Evolutionary conservation across 805 yeast species (phyloP).

Genomic region (Lachancea cidri): DNA sequence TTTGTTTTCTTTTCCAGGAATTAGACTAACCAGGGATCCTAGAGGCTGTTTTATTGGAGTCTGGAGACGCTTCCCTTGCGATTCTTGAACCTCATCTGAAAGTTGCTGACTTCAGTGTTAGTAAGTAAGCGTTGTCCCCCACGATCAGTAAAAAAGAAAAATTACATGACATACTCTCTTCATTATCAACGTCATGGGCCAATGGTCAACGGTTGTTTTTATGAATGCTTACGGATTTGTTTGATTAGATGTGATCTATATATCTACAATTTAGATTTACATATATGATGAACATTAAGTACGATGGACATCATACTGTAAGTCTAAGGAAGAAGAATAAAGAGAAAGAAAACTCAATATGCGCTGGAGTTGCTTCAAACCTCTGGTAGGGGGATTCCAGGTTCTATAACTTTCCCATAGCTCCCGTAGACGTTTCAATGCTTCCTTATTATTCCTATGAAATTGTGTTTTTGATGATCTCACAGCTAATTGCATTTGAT

Average conservation of each 20-base stretch:
- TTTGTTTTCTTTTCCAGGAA: conserved; percentile 32
- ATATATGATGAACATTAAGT: conserved; percentile 6
- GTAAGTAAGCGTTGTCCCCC: too few species aligned
- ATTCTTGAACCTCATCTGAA: conserved; percentile 6
- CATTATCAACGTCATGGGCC: conserved; percentile 3
- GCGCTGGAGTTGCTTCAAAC: conserved; percentile 25
- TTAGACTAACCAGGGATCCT: conserved; percentile 26
- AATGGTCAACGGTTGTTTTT: too few species aligned
- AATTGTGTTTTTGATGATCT: conserved; percentile 13
- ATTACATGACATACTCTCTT: conserved; percentile 10
- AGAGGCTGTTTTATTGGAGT: conserved; percentile 9
- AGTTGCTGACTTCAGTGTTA: conserved; percentile 11
- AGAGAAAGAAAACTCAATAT: conserved; percentile 29
- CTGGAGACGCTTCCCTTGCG: conserved; percentile 19
- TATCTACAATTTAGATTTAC: not conserved
- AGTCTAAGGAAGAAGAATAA: conserved; percentile 18
- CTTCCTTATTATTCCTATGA: conserved; percentile 25
- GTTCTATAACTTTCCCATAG: conserved; percentile 27
- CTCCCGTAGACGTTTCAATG: conserved; percentile 18
- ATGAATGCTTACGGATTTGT: too few species aligned
- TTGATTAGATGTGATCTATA: too few species aligned
- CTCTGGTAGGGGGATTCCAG: conserved; percentile 33
- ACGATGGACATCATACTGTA: conserved; percentile 20
- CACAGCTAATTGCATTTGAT: conserved; percentile 14
- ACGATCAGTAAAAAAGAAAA: too few species aligned